Base-by-base conservation (phyloP, 768 basidiomycete species). In the Suillus hirtellus region DNA sequence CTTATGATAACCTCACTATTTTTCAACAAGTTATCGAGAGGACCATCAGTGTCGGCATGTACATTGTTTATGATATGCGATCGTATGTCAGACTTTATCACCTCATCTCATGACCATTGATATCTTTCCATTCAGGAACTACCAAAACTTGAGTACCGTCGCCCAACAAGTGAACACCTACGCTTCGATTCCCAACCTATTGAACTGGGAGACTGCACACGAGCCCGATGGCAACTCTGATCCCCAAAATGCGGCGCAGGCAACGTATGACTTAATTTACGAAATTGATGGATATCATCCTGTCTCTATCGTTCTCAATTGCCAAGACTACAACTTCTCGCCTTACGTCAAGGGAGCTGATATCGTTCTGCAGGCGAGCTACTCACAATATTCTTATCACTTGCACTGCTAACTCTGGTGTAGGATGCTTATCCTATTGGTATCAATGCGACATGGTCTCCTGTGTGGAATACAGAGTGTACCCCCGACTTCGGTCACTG, bases 11-110 rank as follows among this genome's bases (percentile, higher is more conserved):
- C 65, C 68, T 83, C 4, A 85, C 86, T 0, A 75, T 34, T 6
- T 67, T 70, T 21, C 35, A 68, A 38, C 63, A 75, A 47, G 60
- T 68, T 3, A 59, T 76, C 10, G 43, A 70, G 11, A 65, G 1
- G 49, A 60, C 72, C 1, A 3, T 56, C 15, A 66, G 65, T 27
- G 61, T 68, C 6, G 71, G 71, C 40, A 65, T 86, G 3, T 93
- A 88, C 68, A 73, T 93, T 38, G 86, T 93, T 81, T 93, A 90
- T 68, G 90, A 93, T 69, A 89, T 94, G 90, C 82, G 90, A 68
- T 74, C 72, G 84, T 84, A 35, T 53, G 77, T 67, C 60, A 9
- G 24, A 19, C 9, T 27, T 53, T 46, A 10, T 10, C 21, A 35
- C 11, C 19, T 59, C n/a, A 27, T 38, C 6, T 38, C 7, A 52